phyloP scores from a whole-genome alignment of 768 basidiomycete species.

The Lactarius tabidus region DNA sequence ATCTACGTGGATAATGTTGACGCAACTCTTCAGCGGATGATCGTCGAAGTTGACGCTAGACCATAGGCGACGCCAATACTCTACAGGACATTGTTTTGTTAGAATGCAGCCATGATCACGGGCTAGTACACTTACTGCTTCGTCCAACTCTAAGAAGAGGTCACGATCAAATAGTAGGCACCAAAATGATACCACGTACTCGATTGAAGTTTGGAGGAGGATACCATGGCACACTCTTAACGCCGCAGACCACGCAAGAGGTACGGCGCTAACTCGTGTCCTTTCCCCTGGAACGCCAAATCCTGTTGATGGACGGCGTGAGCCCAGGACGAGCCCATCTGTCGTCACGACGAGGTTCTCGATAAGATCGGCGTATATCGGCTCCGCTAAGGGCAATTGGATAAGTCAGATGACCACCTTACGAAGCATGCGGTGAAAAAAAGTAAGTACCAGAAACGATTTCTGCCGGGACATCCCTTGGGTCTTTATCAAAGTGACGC shows the following conservation, averaged over 20 bases:
- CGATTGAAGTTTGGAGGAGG: slow-evolving; percentile 2
- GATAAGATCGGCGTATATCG: background rate
- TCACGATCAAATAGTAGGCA: background rate
- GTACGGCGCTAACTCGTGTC: background rate
- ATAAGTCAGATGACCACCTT: background rate
- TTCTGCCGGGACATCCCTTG: slow-evolving; percentile 4
- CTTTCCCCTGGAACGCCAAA: background rate
- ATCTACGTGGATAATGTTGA: slow-evolving; percentile 3
- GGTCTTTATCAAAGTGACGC: background rate
- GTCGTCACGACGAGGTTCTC: background rate
- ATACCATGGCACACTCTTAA: background rate
- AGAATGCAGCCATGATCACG: background rate
- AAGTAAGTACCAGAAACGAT: slow-evolving; percentile 6
- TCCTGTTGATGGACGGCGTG: background rate
- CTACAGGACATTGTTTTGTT: background rate
- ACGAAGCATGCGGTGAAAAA: background rate
- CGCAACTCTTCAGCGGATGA: background rate
- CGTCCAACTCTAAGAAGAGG: background rate
- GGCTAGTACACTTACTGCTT: background rate
- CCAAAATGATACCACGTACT: background rate
- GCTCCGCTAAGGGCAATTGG: background rate
- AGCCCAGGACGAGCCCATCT: background rate
- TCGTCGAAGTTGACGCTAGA: slow-evolving; percentile 2
- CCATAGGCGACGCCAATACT: slow-evolving; percentile 7
- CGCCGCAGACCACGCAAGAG: slow-evolving; percentile 4